phyloP scores from a whole-genome alignment of 78 protist species.

The Speleostelium caveatum region DNA sequence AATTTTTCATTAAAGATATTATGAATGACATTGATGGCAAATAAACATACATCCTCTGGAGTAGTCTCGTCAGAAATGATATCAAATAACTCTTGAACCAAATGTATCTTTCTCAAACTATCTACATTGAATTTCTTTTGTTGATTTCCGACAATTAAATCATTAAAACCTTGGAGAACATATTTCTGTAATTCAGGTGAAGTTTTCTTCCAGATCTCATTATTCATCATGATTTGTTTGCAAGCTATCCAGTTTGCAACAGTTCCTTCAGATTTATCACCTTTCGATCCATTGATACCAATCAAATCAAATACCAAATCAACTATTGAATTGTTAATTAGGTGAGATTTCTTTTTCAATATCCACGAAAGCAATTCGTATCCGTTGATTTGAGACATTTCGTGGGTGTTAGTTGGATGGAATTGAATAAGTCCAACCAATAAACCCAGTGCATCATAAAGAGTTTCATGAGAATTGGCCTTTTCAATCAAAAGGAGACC shows the following conservation, averaged over 20 bases:
- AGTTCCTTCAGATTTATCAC: conserved; percentile 43
- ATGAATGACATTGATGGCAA: conserved; percentile 27
- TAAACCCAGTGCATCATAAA: conserved; percentile 38
- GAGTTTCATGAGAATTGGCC: conserved; percentile 9
- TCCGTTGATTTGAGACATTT: conserved; percentile 64
- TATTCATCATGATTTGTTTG: conserved; percentile 51
- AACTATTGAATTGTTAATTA: neutral
- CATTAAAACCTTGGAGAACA: conserved; percentile 51
- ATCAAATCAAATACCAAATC: conserved; percentile 48
- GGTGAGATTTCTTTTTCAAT: conserved; percentile 12
- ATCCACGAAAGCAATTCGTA: conserved; percentile 60
- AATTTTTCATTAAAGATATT: conserved; percentile 27
- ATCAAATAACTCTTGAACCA: conserved; percentile 63
- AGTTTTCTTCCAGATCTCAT: conserved; percentile 39
- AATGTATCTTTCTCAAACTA: conserved; percentile 33
- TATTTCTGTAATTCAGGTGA: neutral
- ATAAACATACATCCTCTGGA: conserved; percentile 6
- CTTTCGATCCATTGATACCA: conserved; percentile 19
- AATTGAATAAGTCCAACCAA: conserved; percentile 54
- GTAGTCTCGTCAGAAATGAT: conserved; percentile 9
- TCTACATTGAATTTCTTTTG: conserved; percentile 52
- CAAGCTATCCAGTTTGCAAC: conserved; percentile 80
- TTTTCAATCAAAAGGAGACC: conserved; percentile 51
- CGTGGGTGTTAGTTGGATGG: conserved; percentile 77
- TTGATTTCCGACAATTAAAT: conserved; percentile 23